Base-by-base conservation (phyloP, 352 stramenopile genomes). In the Pythium sp. region DNA sequence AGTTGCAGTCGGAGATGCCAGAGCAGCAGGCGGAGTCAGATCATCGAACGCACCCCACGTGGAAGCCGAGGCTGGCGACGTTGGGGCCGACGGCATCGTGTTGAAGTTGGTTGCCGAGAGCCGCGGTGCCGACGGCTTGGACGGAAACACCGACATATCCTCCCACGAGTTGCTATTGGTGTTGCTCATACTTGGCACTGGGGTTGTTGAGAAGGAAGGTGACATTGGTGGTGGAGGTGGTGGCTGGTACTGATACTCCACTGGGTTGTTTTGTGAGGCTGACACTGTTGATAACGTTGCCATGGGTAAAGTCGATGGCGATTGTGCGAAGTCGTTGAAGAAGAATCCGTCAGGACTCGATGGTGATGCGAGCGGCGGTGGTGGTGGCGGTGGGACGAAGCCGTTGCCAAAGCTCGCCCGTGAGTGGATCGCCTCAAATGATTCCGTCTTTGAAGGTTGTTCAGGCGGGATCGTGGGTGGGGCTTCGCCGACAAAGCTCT, bases 401-500 rank as follows among this genome's bases (percentile, higher is more conserved):
- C 8, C 30, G 3, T 30, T 61, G 18, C 56, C 22, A 36, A 61
- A 47, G 56, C 56, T 61, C 1, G 20, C 9, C 15, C 20, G 38
- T 36, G 34, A 47, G 56, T 41, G 24, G 18, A n/a, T 43, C 6
- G 24, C 9, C 8, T 46, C 9, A 41, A 14, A 18, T 28, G 54
- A 22, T 34, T 28, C 28, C 1, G 54, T 46, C 41, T n/a, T 49
- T 22, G 15, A 43, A 36, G 28, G 0, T 7, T 28, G 7, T 26
- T 69, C 54, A 5, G 14, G 49, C 6, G 65, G 62, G 1, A 68
- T 36, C 12, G 66, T 32, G 3, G 73, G 62, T 38, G 74, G 56
- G 2, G 64, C 65, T 64, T 84, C 80, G 8, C 82, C 84, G 2
- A 89, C 79, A 63, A 91, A 93, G n/a, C 74, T 82, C 65, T 84